A percentile compares a stretch with the other conserved stretches of the same genome.
Evolutionary conservation across 2,329 filamentous ascomycete species (phyloP).

Genomic region (Atkinsonella texensis): DNA sequence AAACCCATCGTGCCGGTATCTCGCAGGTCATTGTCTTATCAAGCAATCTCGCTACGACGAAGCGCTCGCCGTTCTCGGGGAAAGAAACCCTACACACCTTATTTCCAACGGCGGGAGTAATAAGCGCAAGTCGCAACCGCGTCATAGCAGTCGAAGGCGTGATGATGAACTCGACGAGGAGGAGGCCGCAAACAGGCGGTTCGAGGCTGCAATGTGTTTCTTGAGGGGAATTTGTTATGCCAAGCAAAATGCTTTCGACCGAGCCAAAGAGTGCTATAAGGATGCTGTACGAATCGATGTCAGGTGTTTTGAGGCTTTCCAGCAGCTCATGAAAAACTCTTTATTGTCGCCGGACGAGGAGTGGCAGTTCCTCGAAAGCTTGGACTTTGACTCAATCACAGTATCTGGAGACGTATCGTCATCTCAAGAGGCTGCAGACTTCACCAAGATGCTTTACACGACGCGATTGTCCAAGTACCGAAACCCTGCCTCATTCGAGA

Average conservation of each 20-base stretch:
- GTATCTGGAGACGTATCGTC: conserved; percentile 51
- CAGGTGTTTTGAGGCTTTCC: conserved; percentile 96
- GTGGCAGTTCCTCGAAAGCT: conserved; percentile 74
- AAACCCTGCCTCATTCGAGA: conserved; percentile 69
- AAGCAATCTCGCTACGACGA: conserved; percentile 87
- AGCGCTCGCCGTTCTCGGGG: conserved; percentile 73
- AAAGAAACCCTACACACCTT: conserved; percentile 86
- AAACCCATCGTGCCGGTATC: conserved; percentile 80
- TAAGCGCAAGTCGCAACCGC: conserved; percentile 26
- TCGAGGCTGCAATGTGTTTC: conserved; percentile 97
- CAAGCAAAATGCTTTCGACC: conserved; percentile 93
- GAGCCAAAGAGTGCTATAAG: conserved; percentile 97
- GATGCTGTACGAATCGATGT: conserved; percentile 94
- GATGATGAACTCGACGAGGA: conserved; percentile 40
- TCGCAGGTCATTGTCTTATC: conserved; percentile 87
- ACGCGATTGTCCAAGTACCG: conserved; percentile 93
- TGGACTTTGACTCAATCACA: conserved; percentile 78
- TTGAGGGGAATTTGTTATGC: conserved; percentile 87
- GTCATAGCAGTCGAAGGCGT: conserved; percentile 19
- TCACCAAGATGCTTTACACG: conserved; percentile 92
- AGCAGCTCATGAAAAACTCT: conserved; percentile 94
- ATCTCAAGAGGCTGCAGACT: conserved; percentile 80
- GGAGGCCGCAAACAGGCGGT: conserved; percentile 63
- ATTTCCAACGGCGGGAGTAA: conserved; percentile 43
- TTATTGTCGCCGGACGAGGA: conserved; percentile 84